Evolutionary conservation across 2,329 filamentous ascomycete species (phyloP).

Genomic region (Arthrocladium fulminans): DNA sequence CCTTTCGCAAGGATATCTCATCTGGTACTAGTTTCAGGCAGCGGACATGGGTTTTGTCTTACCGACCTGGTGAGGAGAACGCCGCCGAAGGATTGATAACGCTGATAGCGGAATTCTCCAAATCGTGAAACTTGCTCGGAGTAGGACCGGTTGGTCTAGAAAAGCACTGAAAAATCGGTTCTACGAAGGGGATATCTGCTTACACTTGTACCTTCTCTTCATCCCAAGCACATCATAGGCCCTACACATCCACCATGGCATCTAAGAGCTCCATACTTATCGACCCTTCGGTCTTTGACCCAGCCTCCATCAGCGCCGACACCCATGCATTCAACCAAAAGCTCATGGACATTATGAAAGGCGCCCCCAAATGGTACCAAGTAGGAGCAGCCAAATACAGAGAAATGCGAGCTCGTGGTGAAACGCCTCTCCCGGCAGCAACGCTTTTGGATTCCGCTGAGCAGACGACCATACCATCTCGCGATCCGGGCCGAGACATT

Average conservation of each 20-base stretch:
- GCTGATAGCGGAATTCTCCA: neutral
- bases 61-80: neutral
- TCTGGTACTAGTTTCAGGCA: no score
- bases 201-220: neutral
- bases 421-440: conserved; percentile 44
- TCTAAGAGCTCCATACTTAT: conserved; percentile 6
- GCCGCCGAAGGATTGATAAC: neutral
- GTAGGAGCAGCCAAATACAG: conserved; percentile 48
- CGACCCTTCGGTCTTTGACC: conserved; percentile 16
- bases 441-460: conserved; percentile 38
- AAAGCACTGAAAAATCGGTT: neutral
- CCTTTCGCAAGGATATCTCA: no score
- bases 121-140: neutral
- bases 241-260: neutral
- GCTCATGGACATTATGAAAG: conserved; percentile 28
- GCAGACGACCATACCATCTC: conserved; percentile 43
- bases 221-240: neutral
- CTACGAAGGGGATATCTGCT: neutral
- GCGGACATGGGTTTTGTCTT: no score
- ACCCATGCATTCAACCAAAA: conserved; percentile 20
- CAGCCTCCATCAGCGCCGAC: conserved; percentile 17
- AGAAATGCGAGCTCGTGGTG: conserved; percentile 45
- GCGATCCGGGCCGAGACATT: conserved; percentile 43
- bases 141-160: neutral
- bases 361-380: conserved; percentile 45